Conservation (phyloP, 2,329 filamentous ascomycete genomes). For the Clarireedia sp. region DNA sequence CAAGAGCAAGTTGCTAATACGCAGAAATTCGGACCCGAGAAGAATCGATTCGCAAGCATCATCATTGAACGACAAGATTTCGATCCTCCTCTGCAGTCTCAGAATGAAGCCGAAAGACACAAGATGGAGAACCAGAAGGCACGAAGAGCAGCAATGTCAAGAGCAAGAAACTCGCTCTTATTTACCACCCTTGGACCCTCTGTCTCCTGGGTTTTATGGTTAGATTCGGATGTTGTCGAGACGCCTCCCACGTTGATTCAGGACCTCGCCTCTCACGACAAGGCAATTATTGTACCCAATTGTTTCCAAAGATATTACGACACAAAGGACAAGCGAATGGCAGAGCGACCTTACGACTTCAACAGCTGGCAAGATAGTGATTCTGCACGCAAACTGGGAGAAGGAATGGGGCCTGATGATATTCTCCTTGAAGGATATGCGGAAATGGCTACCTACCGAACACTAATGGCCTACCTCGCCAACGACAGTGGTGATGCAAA, state of each 20-base stretch:
- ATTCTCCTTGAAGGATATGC: conserved; percentile 89
- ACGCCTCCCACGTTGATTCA: conserved; percentile 79
- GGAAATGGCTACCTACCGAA: conserved; percentile 86
- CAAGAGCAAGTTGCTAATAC: conserved; percentile 81
- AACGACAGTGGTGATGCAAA: conserved; percentile 48
- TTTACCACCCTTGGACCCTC: conserved; percentile 89
- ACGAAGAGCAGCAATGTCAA: conserved; percentile 82
- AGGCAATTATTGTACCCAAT: conserved; percentile 89
- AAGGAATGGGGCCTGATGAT: conserved; percentile 81
- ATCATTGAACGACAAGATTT: conserved; percentile 95
- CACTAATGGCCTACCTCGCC: conserved; percentile 80
- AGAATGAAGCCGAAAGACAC: conserved; percentile 83
- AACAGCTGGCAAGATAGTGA: conserved; percentile 96
- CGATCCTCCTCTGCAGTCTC: conserved; percentile 69
- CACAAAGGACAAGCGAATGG: conserved; percentile 56
- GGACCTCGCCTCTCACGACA: conserved; percentile 79
- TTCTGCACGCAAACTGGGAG: conserved; percentile 65
- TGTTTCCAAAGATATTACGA: conserved; percentile 86
- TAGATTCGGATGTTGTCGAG: conserved; percentile 88
- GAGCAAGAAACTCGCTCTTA: conserved; percentile 85
- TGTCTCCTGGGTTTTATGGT: conserved; percentile 95
- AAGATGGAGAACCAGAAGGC: conserved; percentile 85
- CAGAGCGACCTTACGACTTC: conserved; percentile 85
- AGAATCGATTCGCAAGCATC: conserved; percentile 81
- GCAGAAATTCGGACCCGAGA: conserved; percentile 67